Percentiles rank a stretch among this genome's conserved stretches.
phyloP scores from a whole-genome alignment of 768 basidiomycete genomes.

The Suillus weaverae region DNA sequence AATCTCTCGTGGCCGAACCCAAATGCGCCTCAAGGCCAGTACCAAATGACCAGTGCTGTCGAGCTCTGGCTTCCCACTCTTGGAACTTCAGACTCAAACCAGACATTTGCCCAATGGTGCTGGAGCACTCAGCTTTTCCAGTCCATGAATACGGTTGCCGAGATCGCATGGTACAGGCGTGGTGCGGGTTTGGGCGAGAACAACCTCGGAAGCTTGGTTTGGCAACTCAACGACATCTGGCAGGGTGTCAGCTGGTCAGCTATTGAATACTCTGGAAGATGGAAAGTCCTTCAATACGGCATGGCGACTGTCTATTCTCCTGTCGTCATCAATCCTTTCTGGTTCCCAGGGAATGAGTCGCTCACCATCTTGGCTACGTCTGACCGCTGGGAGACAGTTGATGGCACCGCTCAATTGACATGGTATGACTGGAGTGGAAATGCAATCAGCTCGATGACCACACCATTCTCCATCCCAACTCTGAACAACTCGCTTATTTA shows the following conservation, averaged over 20 bases:
- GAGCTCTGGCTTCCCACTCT: constrained; percentile 58
- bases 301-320: constrained; percentile 46
- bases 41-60: constrained; percentile 51
- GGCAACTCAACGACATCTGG: constrained; percentile 65
- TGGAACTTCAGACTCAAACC: constrained; percentile 45
- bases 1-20: constrained; percentile 55
- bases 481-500: constrained; percentile 52
- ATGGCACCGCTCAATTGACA: constrained; percentile 48
- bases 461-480: constrained; percentile 43
- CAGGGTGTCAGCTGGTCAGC: constrained; percentile 57
- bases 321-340: constrained; percentile 55
- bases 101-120: constrained; percentile 65
- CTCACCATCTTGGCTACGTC: constrained; percentile 52
- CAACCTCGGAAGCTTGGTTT: constrained; percentile 58
- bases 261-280: constrained; percentile 57
- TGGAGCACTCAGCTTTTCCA: constrained; percentile 65
- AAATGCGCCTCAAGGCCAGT: constrained; percentile 52
- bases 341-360: constrained; percentile 48
- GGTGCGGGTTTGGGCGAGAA: constrained; percentile 60
- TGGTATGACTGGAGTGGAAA: constrained; percentile 60
- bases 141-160: constrained; percentile 56
- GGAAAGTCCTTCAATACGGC: constrained; percentile 60
- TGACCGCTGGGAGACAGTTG: constrained; percentile 48
- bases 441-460: constrained; percentile 36
- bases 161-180: constrained; percentile 59